Base-by-base conservation (phyloP, 2,329 filamentous ascomycete genomes). In the Fusarium marasasianum region DNA sequence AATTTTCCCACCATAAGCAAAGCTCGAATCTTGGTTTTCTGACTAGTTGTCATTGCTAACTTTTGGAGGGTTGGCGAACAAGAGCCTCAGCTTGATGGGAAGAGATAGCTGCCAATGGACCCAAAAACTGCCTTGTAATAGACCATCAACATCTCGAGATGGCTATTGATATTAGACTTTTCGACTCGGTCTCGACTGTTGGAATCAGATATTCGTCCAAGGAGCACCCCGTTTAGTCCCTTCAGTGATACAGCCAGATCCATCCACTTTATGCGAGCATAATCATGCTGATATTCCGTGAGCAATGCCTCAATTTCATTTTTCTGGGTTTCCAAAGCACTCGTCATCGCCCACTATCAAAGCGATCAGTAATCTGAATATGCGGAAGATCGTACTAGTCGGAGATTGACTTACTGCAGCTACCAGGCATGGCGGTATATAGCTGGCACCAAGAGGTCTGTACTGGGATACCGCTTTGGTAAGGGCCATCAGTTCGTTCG, bases 241-340 rank as follows among this genome's bases (percentile, higher is more conserved):
- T 56, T 26, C 10, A 64, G 41, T 8, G 33, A 33, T 0, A 8
- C 9, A 8, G 69, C 69, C 10, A 45, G 50, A 8, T 66, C 62
- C 40, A 71, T 66, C 66, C 66, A 72, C 3, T 41, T 59, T 6
- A 50, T 37, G 1, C 57, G 56, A 4, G 47, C 38, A 15, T 51
- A 72, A 11, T 71, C 69, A 1, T n/a, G n/a, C 31, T 72, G 69
- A 14, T 72, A 72, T 6, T 63, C 56, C 6, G 15, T 17, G 37
- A 72, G 38, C 18, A 72, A 8, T 2, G 5, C 6, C 9, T 38
- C 24, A 0, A 72, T 38, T 1, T 65, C 53, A 5, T 15, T n/a
- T 8, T 26, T 22, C 1, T 58, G 61, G 6, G 24, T 1, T 8
- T 31, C 5, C 12, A 62, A 43, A 3, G 29, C 29, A 29, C 60